A percentile compares a stretch with the other conserved stretches of the same genome.
These are phyloP conservation scores for Violaceomyces palustris DNA, from an alignment of 1,284 basidiomycete species.

Conservation along the genomic window DNA sequence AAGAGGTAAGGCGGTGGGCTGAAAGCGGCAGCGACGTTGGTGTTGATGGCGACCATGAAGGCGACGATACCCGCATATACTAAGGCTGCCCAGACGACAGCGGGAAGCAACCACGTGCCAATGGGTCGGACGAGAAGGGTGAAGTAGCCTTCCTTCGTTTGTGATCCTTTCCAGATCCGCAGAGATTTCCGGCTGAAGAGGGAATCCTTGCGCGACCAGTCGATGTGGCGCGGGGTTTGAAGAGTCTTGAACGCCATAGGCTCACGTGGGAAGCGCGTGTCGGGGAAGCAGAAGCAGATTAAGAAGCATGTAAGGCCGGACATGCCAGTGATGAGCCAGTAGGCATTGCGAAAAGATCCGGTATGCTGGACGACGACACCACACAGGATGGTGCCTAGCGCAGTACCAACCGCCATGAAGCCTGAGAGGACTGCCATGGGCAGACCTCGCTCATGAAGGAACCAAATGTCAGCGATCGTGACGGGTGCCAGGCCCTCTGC, in stretches of 20 bases:
- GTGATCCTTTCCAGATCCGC: conserved; percentile 1
- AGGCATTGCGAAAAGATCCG: conserved; percentile 5
- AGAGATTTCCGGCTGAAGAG: conserved; percentile 1
- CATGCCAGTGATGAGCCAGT: conserved; percentile 7
- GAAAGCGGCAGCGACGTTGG: conserved; percentile 10
- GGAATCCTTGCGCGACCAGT: conserved; percentile 1
- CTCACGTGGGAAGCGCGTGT: conserved; percentile 8
- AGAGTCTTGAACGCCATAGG: neutral
- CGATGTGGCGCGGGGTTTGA: conserved; percentile 2
- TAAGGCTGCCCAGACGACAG: conserved; percentile 11
- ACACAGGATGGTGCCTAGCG: conserved; percentile 6
- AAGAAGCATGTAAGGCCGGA: conserved; percentile 5
- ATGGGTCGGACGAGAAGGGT: conserved; percentile 6
- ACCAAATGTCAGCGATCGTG: conserved; percentile 17
- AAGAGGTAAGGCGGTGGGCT: conserved; percentile 7
- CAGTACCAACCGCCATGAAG: conserved; percentile 11
- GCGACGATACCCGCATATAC: conserved; percentile 6
- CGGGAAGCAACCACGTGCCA: conserved; percentile 4
- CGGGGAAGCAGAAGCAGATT: conserved; percentile 13
- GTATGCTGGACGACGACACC: conserved; percentile 4
- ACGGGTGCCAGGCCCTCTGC: conserved; percentile 14
- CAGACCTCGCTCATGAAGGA: conserved; percentile 8
- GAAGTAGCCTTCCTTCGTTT: conserved; percentile 5
- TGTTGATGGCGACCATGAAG: conserved; percentile 9
- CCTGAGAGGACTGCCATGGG: conserved; percentile 7